Evolutionary conservation across 2,329 filamentous ascomycete species (phyloP).

Genomic region (Paracoccidioides brasiliensis): DNA sequence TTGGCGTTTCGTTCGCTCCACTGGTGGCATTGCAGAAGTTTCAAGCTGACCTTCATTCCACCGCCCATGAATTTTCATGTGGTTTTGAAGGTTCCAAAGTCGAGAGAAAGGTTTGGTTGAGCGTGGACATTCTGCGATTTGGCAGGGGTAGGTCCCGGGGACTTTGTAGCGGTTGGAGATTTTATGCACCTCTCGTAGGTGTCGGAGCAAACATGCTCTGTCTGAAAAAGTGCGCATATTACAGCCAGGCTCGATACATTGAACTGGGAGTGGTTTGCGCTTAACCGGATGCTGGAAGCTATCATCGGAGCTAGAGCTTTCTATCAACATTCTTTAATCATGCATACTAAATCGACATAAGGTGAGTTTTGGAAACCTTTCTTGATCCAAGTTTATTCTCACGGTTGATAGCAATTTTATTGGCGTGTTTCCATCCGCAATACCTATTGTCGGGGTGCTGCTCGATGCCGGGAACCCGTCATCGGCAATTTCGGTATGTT

Average conservation of each 20-base stretch:
- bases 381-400: neutral
- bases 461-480: neutral
- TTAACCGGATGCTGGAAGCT: neutral
- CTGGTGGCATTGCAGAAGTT: neutral
- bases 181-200: neutral
- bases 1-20: neutral
- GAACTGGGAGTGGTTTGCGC: neutral
- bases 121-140: neutral
- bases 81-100: neutral
- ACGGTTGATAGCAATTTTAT: neutral
- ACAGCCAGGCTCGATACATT: neutral
- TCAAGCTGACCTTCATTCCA: neutral
- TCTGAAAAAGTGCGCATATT: neutral
- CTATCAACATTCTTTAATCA: neutral
- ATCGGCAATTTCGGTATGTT: neutral
- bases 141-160: neutral
- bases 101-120: neutral
- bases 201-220: neutral
- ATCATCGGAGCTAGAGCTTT: neutral
- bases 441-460: neutral
- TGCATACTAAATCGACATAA: neutral
- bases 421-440: neutral
- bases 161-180: neutral
- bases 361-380: neutral
- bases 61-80: neutral